A percentile compares a stretch with the other conserved stretches of the same genome.
Conservation (phyloP, 192 early-diverging fungal genomes). For the Geranomyces variabilis region DNA sequence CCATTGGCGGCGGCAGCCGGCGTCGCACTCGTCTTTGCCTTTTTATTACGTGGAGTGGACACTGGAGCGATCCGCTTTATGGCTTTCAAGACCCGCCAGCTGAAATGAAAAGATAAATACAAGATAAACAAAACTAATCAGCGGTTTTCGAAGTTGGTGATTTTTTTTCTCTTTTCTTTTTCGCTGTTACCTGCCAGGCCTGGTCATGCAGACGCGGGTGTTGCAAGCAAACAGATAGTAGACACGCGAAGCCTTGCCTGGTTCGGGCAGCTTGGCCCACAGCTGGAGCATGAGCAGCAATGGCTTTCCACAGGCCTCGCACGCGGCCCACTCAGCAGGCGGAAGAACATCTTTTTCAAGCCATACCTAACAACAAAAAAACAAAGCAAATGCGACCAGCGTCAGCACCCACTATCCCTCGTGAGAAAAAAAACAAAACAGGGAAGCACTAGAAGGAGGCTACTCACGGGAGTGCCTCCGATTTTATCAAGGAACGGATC, state of each 20-base stretch:
- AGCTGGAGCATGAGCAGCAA: slow-evolving; percentile 76
- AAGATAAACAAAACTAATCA: neutral
- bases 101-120: neutral
- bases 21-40: slow-evolving; percentile 15
- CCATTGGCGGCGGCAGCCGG: neutral
- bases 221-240: slow-evolving; percentile 85
- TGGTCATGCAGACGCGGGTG: slow-evolving; percentile 70
- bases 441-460: neutral
- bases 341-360: slow-evolving; percentile 20
- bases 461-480: slow-evolving; percentile 65
- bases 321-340: slow-evolving; percentile 35
- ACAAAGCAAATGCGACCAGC: neutral
- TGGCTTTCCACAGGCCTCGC: slow-evolving; percentile 58
- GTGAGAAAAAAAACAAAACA: neutral
- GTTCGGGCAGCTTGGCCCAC: slow-evolving; percentile 69
- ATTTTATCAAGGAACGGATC: slow-evolving; percentile 69
- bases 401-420: neutral
- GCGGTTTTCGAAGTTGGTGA: neutral
- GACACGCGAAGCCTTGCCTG: slow-evolving; percentile 58
- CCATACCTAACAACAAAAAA: slow-evolving; percentile 21
- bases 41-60: slow-evolving; percentile 15
- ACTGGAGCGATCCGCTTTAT: neutral
- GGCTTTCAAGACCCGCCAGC: slow-evolving; percentile 15
- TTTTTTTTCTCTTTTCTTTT: neutral
- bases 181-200: slow-evolving; percentile 61